Percentiles rank a stretch among this genome's conserved stretches.
These are phyloP conservation scores for Prunus padus DNA, from an alignment of 306 rosid genomes.

Conservation along the genomic window DNA sequence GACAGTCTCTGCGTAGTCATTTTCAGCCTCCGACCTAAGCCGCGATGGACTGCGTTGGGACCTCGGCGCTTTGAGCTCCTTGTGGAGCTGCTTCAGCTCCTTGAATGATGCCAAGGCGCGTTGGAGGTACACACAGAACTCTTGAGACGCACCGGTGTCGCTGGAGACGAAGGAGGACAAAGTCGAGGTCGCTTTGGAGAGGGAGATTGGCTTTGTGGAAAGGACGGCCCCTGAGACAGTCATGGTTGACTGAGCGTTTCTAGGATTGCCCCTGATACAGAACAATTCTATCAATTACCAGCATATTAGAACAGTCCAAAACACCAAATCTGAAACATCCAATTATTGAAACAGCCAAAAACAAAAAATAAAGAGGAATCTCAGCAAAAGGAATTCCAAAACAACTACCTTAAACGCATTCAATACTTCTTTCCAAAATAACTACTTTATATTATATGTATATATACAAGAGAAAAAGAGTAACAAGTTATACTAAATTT, in stretches of 20 bases:
- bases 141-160: conserved; percentile 38
- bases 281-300: no score
- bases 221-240: conserved; percentile 28
- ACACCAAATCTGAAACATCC: no score
- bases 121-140: conserved; percentile 36
- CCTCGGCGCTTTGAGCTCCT: conserved; percentile 22
- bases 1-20: conserved; percentile 12
- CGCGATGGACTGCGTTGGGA: conserved; percentile 12
- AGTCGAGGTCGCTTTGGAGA: conserved; percentile 41
- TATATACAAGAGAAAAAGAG: not conserved
- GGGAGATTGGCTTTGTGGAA: conserved; percentile 45
- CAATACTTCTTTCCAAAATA: no score
- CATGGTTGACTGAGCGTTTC: conserved; percentile 25
- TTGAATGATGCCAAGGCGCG: conserved; percentile 47
- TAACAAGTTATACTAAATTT: not conserved
- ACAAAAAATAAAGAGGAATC: no score
- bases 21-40: conserved; percentile 10
- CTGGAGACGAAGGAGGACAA: conserved; percentile 30
- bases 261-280: no score
- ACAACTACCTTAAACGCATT: no score
- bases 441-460: no score
- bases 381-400: no score
- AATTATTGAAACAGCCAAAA: no score
- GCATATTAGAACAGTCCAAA: no score
- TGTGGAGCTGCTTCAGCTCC: conserved; percentile 48